These are phyloP conservation scores for Dictyostelium intermedium DNA, from an alignment of 78 protist genomes.

Conservation along the genomic window DNA sequence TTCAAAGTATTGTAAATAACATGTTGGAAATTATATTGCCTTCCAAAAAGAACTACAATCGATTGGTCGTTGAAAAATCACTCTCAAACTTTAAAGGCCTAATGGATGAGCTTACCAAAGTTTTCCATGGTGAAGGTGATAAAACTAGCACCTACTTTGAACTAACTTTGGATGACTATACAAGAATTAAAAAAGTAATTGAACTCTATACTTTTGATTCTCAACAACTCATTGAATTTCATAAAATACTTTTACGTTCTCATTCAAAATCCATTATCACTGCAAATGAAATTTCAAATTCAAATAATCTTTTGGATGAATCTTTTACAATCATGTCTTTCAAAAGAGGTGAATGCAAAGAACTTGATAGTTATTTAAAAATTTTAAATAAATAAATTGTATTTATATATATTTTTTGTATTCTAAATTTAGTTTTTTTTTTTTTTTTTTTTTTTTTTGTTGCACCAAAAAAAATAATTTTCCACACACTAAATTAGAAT, in stretches of 20 bases:
- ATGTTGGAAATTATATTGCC: conserved; percentile 23
- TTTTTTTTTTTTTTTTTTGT: neutral
- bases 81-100: neutral
- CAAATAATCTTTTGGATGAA: neutral
- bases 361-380: neutral
- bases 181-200: conserved; percentile 3
- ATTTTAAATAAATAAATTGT: neutral
- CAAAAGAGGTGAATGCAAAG: neutral
- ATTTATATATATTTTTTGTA: neutral
- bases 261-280: neutral
- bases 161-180: neutral
- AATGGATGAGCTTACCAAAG: neutral
- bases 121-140: conserved; percentile 65
- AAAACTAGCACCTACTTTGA: neutral
- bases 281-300: neutral
- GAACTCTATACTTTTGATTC: conserved; percentile 15
- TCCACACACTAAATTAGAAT: too few species aligned
- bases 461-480: too few species aligned
- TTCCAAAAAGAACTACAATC: neutral
- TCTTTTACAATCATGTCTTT: neutral
- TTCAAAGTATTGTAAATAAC: neutral
- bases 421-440: neutral
- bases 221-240: conserved; percentile 46
- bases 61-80: neutral
- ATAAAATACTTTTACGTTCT: neutral